Evolutionary conservation across 1,139 yeast genomes (phyloP).

Genomic region (Zygosaccharomyces sapae): DNA sequence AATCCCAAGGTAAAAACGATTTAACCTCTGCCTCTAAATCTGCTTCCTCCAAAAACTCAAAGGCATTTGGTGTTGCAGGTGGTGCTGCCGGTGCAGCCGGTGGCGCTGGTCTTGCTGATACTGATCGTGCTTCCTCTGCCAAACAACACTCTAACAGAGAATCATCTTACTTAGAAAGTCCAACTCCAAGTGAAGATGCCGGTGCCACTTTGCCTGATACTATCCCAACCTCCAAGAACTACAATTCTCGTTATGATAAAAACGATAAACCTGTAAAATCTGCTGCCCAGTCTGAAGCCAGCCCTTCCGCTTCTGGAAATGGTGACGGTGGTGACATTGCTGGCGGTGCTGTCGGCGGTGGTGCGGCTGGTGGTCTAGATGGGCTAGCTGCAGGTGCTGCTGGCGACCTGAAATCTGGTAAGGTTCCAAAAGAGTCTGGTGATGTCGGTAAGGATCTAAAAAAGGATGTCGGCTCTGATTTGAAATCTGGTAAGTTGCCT

Average conservation of each 20-base stretch:
- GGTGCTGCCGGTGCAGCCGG: background rate
- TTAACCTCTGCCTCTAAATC: background rate
- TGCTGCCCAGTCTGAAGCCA: conserved; percentile 7
- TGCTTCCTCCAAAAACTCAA: background rate
- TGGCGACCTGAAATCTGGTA: conserved; percentile 2
- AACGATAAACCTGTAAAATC: conserved; percentile 15
- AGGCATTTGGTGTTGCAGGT: background rate
- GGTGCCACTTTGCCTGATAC: conserved; percentile 37
- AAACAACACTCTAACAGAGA: background rate
- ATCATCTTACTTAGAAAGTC: conserved; percentile 1
- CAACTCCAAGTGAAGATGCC: conserved; percentile 18
- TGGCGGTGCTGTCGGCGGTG: background rate
- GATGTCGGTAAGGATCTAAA: background rate
- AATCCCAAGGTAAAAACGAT: conserved; percentile 1
- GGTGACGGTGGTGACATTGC: background rate
- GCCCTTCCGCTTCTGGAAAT: background rate
- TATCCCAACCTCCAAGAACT: conserved; percentile 37
- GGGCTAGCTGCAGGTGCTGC: background rate
- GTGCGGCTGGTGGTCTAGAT: conserved; percentile 1
- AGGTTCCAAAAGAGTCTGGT: background rate
- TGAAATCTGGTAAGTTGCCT: background rate
- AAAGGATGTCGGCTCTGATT: background rate
- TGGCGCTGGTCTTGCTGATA: background rate
- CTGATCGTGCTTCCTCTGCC: background rate
- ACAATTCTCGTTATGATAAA: conserved; percentile 26